phyloP scores from a whole-genome alignment of 1,139 yeast species.

The Geotrichum citri-aurantii region DNA sequence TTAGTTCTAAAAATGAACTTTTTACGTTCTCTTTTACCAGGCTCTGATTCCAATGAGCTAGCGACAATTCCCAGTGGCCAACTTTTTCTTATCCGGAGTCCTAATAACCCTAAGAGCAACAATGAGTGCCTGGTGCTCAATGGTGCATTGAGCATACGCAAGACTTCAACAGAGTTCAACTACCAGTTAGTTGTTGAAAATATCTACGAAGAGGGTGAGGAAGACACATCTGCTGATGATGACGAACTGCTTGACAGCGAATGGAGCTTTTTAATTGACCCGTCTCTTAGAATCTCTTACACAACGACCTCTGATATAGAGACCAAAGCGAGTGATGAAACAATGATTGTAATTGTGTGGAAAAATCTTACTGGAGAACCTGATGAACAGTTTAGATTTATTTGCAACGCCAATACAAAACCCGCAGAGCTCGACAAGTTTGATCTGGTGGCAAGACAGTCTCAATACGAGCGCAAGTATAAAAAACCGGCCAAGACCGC shows the following conservation, averaged over 20 bases:
- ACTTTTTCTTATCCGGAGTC: constrained; percentile 60
- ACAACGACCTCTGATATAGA: constrained; percentile 31
- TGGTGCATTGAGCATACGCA: constrained; percentile 67
- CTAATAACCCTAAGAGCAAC: constrained; percentile 12
- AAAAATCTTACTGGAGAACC: constrained; percentile 73
- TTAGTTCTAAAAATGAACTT: constrained; percentile 57
- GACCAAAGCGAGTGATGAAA: constrained; percentile 33
- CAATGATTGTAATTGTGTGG: constrained; percentile 62
- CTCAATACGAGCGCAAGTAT: constrained; percentile 75
- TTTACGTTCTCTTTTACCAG: constrained; percentile 60
- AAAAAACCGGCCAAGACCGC: constrained; percentile 38
- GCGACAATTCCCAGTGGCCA: constrained; percentile 75
- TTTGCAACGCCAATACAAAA: constrained; percentile 59
- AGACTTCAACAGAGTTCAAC: constrained; percentile 58
- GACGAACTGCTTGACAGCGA: constrained; percentile 48
- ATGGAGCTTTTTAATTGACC: constrained; percentile 62
- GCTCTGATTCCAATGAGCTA: constrained; percentile 59
- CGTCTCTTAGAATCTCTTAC: constrained; percentile 50
- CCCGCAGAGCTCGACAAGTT: constrained; percentile 57
- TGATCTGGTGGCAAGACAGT: constrained; percentile 55
- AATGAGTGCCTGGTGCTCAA: constrained; percentile 51
- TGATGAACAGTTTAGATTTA: constrained; percentile 83
- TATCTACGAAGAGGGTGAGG: constrained; percentile 64
- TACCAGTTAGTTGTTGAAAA: constrained; percentile 70
- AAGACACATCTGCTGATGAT: constrained; percentile 32